Percentiles rank a stretch among this genome's conserved stretches.
These are phyloP conservation scores for Caryocar brasiliense DNA, from an alignment of 441 rosid species.

Conservation along the genomic window DNA sequence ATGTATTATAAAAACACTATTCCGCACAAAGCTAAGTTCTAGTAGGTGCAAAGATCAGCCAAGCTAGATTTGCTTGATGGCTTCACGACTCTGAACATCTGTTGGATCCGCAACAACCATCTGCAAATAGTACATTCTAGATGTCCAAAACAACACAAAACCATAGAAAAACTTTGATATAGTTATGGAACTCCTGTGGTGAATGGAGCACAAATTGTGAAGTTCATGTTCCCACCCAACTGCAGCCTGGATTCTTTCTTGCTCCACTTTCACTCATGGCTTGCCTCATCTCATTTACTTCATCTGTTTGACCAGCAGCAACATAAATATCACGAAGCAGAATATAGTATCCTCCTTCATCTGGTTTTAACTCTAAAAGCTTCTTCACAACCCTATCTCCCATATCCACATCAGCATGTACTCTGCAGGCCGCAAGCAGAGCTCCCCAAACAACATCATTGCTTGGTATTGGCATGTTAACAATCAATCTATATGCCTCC, in stretches of 20 bases:
- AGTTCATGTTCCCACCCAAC: conserved; percentile 6
- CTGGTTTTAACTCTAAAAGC: conserved; percentile 14
- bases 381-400: conserved; percentile 14
- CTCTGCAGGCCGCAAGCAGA: conserved; percentile 14
- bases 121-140: no score
- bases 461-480: conserved; percentile 5
- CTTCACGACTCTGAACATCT: no score
- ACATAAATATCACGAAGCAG: conserved; percentile 8
- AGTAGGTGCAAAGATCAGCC: no score
- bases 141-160: no score
- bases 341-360: conserved; percentile 10
- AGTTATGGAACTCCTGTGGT: no score
- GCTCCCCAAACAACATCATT: conserved; percentile 15
- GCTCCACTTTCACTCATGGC: conserved; percentile 2
- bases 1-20: no score
- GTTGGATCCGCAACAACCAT: no score
- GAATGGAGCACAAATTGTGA: no score
- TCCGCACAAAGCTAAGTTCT: no score
- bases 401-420: conserved; percentile 4
- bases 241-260: conserved; percentile 11
- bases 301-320: conserved; percentile 3
- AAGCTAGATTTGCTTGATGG: no score
- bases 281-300: conserved; percentile 1
- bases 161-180: no score
- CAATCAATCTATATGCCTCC: conserved; percentile 9